Base-by-base conservation (phyloP, 805 yeast species). In the Metschnikowia chrysomelidarum region DNA sequence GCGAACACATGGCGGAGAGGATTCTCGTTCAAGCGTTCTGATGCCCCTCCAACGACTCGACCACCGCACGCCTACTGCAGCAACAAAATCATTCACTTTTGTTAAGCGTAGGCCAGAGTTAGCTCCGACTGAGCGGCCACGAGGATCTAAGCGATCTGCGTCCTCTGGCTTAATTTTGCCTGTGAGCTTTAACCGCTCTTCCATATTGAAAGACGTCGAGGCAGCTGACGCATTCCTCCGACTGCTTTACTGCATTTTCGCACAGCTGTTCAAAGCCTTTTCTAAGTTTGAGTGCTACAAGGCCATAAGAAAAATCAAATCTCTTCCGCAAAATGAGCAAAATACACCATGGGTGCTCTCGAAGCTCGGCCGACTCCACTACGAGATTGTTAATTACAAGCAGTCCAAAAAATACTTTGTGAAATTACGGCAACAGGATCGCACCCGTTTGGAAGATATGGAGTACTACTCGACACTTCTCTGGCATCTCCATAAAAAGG, bases 401-500 rank as follows among this genome's bases (percentile, higher is more conserved):
- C 83, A 82, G 57, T 74, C 94, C 7, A 84, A 80, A 42, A 57
- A 64, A 27, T 78, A 73, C 47, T 91, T 85, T 53, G 60, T 62
- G 12, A 71, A 69, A 46, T 67, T 93, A 36, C 70, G 95, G 34
- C 65, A 64, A 36, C 40, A 81, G 17, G 96, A 88, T 60, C 75
- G 91, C 26, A 84, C 89, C 8, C 70, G 98, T 38, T 56, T 82
- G 11, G 80, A 78, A 43, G 98, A 88, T 54, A 87, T 91, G 93
- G 98, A 93, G 53, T 78, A 80, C 49, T 88, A 77, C 54, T 87
- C 96, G 0, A 91, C 98, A 0, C 66, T 88, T 19, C 67, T 91
- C 40, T 91, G 98, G 98, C 98, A 93, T 64, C 62, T 88, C 32
- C 91, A 84, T 37, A 81, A 80, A 51, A 88, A 84, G 30, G 75